phyloP scores from a whole-genome alignment of 2,329 filamentous ascomycete genomes.

The Lecanicillium sp. region DNA sequence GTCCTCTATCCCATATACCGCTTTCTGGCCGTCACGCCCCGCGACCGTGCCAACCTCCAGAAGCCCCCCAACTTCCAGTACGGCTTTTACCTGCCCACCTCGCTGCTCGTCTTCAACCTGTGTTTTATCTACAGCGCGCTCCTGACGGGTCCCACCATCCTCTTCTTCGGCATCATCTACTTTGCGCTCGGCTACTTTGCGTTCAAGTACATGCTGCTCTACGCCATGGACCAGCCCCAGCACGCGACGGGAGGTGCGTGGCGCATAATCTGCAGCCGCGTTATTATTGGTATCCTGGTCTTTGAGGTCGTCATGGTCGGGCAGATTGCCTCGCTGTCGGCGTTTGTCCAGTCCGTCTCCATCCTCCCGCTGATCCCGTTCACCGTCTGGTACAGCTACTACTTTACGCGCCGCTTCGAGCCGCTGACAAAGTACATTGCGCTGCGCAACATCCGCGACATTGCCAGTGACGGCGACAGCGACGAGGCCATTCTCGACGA shows the following conservation, averaged over 20 bases:
- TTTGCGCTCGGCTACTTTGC: constrained; percentile 80
- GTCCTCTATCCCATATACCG: constrained; percentile 74
- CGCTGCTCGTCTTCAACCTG: constrained; percentile 87
- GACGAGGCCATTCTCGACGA: constrained; percentile 33
- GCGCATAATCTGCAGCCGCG: constrained; percentile 92
- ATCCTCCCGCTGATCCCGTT: constrained; percentile 70
- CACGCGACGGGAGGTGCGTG: constrained; percentile 90
- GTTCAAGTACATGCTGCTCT: constrained; percentile 95
- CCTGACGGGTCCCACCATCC: constrained; percentile 69
- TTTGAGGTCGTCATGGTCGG: constrained; percentile 91
- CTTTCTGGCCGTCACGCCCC: constrained; percentile 75
- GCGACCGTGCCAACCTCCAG: constrained; percentile 78
- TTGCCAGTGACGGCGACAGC: constrained; percentile 32
- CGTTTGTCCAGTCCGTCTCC: constrained; percentile 65
- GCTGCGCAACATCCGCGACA: constrained; percentile 69
- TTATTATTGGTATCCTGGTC: constrained; percentile 77
- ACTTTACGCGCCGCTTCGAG: constrained; percentile 74
- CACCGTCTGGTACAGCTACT: constrained; percentile 85
- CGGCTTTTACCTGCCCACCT: constrained; percentile 90
- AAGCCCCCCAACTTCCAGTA: constrained; percentile 88
- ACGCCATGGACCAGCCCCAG: constrained; percentile 96
- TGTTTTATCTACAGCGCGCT: constrained; percentile 93
- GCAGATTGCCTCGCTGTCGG: constrained; percentile 67
- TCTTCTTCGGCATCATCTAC: constrained; percentile 77
- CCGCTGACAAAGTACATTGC: constrained; percentile 91